Conservation (phyloP, 2,329 filamentous ascomycete species). For the Stachybotrys chlorohalonatus region DNA sequence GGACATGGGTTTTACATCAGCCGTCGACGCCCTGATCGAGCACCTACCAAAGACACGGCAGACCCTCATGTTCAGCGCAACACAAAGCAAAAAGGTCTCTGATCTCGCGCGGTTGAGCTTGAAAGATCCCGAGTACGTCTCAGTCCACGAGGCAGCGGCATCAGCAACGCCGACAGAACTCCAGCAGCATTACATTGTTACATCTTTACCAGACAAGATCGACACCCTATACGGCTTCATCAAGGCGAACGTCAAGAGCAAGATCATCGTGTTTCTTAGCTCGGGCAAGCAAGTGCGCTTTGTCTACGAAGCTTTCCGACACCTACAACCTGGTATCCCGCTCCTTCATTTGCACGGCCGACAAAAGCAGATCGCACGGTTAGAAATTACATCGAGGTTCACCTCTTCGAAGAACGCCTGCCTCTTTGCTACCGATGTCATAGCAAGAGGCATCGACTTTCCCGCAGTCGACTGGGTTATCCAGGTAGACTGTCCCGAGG, state of each 20-base stretch:
- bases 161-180: slow-evolving; percentile 75
- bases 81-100: slow-evolving; percentile 88
- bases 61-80: slow-evolving; percentile 91
- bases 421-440: slow-evolving; percentile 91
- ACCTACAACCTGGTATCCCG: slow-evolving; percentile 88
- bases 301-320: slow-evolving; percentile 85
- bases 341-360: slow-evolving; percentile 87
- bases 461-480: slow-evolving; percentile 97
- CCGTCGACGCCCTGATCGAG: slow-evolving; percentile 86
- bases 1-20: slow-evolving; percentile 91
- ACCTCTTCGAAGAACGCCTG: slow-evolving; percentile 73
- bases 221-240: slow-evolving; percentile 92
- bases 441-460: slow-evolving; percentile 89
- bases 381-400: slow-evolving; percentile 83
- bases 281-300: slow-evolving; percentile 96
- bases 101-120: slow-evolving; percentile 85
- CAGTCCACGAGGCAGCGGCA: slow-evolving; percentile 76
- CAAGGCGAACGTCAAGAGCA: slow-evolving; percentile 80
- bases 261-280: slow-evolving; percentile 91
- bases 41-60: slow-evolving; percentile 81
- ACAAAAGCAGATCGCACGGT: slow-evolving; percentile 80
- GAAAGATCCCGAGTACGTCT: slow-evolving; percentile 86
- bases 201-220: slow-evolving; percentile 78
- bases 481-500: slow-evolving; percentile 95
- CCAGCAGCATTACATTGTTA: slow-evolving; percentile 85